Evolutionary conservation across 1,284 basidiomycete genomes (phyloP), one percentile per base, ranked within the genome.

Genomic region (Psilocybe mexicana): DNA sequence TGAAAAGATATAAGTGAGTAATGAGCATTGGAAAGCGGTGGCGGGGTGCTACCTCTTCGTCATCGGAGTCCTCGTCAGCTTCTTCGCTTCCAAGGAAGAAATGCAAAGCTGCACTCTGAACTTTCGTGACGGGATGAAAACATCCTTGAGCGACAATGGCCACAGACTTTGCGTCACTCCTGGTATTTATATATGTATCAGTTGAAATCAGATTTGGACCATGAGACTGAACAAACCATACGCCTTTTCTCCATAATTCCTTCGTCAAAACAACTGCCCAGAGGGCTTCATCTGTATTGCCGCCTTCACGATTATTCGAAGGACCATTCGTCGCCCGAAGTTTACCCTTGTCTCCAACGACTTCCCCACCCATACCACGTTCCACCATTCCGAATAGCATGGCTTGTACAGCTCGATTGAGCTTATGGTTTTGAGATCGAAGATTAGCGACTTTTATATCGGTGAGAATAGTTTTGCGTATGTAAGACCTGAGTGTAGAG

Each of bases 361-460:
- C 85, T 66, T 93, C 88, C 7, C 79, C 88, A 44, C 88, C 85
- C 87, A 96, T 86, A 11, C 94, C 94, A 36, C 88, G 85, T 73
- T 98, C 95, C 6, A 99, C 88, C 92, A 99, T 98, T 52, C 86
- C 85, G 71, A 99, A 99, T 30, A 99, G 81, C 80, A 99, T 90
- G 7, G 94, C 92, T 72, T 99, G 97, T 0, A 99, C 94, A 23
- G 95, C 92, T 42, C 94, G 87, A 71, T 99, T 99, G 30, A 99
- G 86, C 68, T 96, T 95, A 77, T 98, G 95, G 68, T 98, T 97
- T 72, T 94, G 95, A 42, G 90, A 82, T 58, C 88, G 89, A 42
- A 86, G 76, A 70, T 99, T 99, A 43, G 96, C 95, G 3, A 90
- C 92, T 67, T 90, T 90, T 65, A 99, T 92, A 66, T 99, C 96